Base-by-base conservation (phyloP, 1,139 yeast genomes). In the Debaryomyces sp. region DNA sequence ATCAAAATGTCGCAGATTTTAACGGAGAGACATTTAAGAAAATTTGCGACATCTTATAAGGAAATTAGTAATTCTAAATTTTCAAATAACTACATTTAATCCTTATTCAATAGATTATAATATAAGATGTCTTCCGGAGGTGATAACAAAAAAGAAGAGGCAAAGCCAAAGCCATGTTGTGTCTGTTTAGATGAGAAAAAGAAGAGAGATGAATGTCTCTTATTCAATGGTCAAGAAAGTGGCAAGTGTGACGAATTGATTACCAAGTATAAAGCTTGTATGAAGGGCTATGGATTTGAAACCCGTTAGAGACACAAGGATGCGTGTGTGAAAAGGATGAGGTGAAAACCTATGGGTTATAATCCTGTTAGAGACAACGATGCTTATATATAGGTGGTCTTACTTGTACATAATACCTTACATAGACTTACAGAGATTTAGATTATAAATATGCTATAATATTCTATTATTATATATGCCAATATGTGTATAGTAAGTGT, bases 111-210 rank as follows among this genome's bases (percentile, higher is more conserved):
- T 12, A 35, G 38, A 10, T 10, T 9, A 12, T 21, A 22, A 10
- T 21, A 12, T 3, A 21, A 41, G 30, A 49, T 49, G 52, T 45
- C 52, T 15, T 37, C 43, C 38, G 50, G 43, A 32, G 48, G 46
- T 38, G 52, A 49, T 35, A 46, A 46, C 35, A 46, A 39, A 23
- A 53, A 50, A 13, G 59, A 59, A 49, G 55, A 58, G 47, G 43
- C 53, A 22, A 87, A 89, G 65, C 95, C 95, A 56, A 94, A 92
- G 73, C 97, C 99, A 52, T 94, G 99, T 70, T 94, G 99, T 63
- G 98, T 94, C 27, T 94, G 99, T 69, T 81, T 86, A 57, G 88
- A 86, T 33, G 95, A 92, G 64, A 94, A 92, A 74, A 80, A 87
- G 55, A 66, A 71, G 23, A 80, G 99, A 62, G 99, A 94, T 63